phyloP scores from a whole-genome alignment of 345 rosid species.

The Eucalyptus curtisii region DNA sequence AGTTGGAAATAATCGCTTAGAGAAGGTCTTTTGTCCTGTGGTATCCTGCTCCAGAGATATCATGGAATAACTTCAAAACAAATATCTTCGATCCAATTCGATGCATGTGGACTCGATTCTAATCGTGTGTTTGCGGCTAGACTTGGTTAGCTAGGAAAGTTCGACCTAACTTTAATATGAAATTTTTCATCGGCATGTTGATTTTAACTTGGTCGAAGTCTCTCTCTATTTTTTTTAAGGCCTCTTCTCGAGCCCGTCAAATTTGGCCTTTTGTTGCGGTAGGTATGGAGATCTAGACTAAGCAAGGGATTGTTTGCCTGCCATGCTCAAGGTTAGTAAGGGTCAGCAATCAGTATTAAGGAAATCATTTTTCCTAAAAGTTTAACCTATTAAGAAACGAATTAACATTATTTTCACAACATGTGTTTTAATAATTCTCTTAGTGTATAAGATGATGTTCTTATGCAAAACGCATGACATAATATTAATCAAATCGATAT shows the following conservation, averaged over 20 bases:
- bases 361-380: neutral
- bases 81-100: neutral
- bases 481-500: neutral
- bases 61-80: neutral
- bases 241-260: neutral
- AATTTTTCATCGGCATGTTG: neutral
- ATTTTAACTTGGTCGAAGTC: neutral
- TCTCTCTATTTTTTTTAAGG: neutral
- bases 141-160: neutral
- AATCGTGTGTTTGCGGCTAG: neutral
- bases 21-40: too few relatives aligned
- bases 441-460: neutral
- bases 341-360: neutral
- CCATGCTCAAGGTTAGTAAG: neutral
- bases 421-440: neutral
- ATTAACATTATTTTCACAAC: neutral
- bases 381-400: neutral
- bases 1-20: neutral
- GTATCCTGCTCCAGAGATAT: neutral
- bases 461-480: neutral
- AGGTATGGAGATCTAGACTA: neutral
- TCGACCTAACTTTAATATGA: neutral
- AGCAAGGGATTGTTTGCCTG: neutral
- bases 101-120: neutral
- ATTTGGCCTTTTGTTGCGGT: neutral